Base-by-base conservation (phyloP, 805 yeast species). In the Groenewaldozyma salmanticensis region DNA sequence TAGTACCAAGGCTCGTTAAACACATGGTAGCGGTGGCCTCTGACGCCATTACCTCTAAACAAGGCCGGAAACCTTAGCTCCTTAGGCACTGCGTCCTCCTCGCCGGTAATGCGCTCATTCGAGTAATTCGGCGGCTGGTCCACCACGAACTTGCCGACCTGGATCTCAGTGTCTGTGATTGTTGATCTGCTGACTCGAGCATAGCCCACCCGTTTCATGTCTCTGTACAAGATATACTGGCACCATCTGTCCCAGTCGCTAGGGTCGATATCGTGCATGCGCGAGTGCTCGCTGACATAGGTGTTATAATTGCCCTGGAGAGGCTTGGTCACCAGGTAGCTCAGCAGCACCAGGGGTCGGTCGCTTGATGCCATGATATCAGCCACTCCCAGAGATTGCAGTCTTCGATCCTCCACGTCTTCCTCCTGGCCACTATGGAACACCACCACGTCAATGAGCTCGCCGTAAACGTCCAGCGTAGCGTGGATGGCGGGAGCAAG, bases 401-500 rank as follows among this genome's bases (percentile, higher is more conserved):
- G 67, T 51, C 92, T 69, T 54, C 98, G 75, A 62, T 92, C 98
- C 58, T 87, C 95, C 2, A 69, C 87, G 59, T 92, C 98, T 67
- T 92, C 97, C 60, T 92, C 97, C 65, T 92, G 98, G 3, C 98
- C 98, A 35, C 92, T 77, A 60, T 92, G 98, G 82, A 92, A 92
- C 19, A 92, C 98, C 43, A 92, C 90, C 19, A 92, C 84, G 59
- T 92, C 98, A 4, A 92, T 83, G 17, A 69, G 58, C 53, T 79
- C 81, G 9, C 96, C 95, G 61, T 87, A 88, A 29, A 92, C 82
- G 51, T 87, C 90, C 47, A 92, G 66, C 1, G 96, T 90, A 2
- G 98, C 98, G 60, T 83, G 95, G 50, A 92, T 92, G 1, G 96
- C 97, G 3, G 98, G 98, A 0, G 98, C 98, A 40, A 92, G 70